A percentile compares a stretch with the other conserved stretches of the same genome.
Conservation (phyloP, 2,329 filamentous ascomycete genomes). For the Xylariaceae sp. region DNA sequence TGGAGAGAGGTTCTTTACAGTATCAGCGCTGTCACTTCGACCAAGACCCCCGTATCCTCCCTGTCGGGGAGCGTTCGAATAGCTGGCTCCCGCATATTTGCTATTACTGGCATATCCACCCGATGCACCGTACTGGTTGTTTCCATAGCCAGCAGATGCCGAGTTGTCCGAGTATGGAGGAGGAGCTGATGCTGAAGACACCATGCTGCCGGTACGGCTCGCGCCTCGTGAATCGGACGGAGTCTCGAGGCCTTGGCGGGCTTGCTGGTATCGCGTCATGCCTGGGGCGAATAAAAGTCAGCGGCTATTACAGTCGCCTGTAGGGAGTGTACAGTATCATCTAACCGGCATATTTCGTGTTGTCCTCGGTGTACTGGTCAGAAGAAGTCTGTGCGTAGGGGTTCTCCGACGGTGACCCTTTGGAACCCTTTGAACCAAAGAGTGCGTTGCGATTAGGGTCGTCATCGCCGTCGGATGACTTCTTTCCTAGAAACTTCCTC, state of each 20-base stretch:
- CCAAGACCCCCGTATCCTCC: slow-evolving; percentile 60
- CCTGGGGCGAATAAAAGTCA: slow-evolving; percentile 3
- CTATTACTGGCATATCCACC: slow-evolving; percentile 47
- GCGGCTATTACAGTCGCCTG: background rate
- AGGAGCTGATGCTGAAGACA: slow-evolving; percentile 31
- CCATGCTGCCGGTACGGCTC: slow-evolving; percentile 23
- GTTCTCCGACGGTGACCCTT: slow-evolving; percentile 44
- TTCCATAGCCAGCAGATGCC: slow-evolving; percentile 26
- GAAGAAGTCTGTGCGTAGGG: slow-evolving; percentile 49
- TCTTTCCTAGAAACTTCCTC: slow-evolving; percentile 59
- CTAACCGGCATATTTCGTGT: slow-evolving; percentile 36
- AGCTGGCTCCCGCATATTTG: slow-evolving; percentile 45
- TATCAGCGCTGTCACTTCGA: slow-evolving; percentile 38
- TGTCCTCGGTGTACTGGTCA: slow-evolving; percentile 50
- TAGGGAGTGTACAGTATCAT: slow-evolving; percentile 13
- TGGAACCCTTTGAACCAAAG: slow-evolving; percentile 50
- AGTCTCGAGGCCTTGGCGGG: slow-evolving; percentile 34
- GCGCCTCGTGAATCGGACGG: slow-evolving; percentile 28
- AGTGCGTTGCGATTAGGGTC: slow-evolving; percentile 45
- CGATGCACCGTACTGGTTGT: slow-evolving; percentile 30
- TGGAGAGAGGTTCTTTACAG: slow-evolving; percentile 18
- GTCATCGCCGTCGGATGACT: slow-evolving; percentile 46
- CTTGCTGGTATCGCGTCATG: slow-evolving; percentile 42
- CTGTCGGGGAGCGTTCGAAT: slow-evolving; percentile 36
- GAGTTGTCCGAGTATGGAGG: slow-evolving; percentile 33